A percentile compares a stretch with the other conserved stretches of the same genome.
phyloP scores from a whole-genome alignment of 257 asterid genomes.

The Plantago ovata region DNA sequence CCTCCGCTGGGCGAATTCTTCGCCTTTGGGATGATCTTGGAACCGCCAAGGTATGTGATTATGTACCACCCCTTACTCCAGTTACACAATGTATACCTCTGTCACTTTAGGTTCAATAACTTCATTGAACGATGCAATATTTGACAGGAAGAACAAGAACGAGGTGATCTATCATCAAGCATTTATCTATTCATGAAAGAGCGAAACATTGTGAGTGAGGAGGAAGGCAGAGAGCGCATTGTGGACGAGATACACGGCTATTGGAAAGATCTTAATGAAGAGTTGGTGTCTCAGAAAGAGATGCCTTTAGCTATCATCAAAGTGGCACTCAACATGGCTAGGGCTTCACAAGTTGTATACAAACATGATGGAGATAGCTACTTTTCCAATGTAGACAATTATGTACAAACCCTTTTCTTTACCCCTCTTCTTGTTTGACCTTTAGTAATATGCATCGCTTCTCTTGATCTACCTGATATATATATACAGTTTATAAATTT shows the following conservation, averaged over 20 bases:
- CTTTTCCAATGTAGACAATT: conserved; percentile 65
- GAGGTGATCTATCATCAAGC: conserved; percentile 69
- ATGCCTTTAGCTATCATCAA: conserved; percentile 47
- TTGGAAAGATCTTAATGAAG: conserved; percentile 64
- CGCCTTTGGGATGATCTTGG: conserved; percentile 79
- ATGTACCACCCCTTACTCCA: too few species aligned
- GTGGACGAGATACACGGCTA: conserved; percentile 33
- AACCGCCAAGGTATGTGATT: conserved; percentile 45
- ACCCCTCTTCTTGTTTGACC: conserved; percentile 52
- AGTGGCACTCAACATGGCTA: conserved; percentile 69
- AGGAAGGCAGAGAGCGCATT: conserved; percentile 39
- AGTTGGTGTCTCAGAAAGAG: conserved; percentile 27
- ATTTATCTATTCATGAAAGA: conserved; percentile 48
- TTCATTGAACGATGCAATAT: not conserved
- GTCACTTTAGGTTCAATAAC: too few species aligned
- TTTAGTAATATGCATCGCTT: too few species aligned
- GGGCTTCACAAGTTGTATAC: conserved; percentile 73
- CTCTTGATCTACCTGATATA: too few species aligned
- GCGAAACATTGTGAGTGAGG: conserved; percentile 35
- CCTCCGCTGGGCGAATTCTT: conserved; percentile 57
- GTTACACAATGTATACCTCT: too few species aligned
- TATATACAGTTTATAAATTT: too few species aligned
- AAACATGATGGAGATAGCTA: conserved; percentile 60
- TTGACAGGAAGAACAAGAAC: conserved; percentile 75
- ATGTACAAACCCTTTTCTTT: conserved; percentile 62